phyloP scores from a whole-genome alignment of 2,329 filamentous ascomycete genomes.

The Neonectria punicea region DNA sequence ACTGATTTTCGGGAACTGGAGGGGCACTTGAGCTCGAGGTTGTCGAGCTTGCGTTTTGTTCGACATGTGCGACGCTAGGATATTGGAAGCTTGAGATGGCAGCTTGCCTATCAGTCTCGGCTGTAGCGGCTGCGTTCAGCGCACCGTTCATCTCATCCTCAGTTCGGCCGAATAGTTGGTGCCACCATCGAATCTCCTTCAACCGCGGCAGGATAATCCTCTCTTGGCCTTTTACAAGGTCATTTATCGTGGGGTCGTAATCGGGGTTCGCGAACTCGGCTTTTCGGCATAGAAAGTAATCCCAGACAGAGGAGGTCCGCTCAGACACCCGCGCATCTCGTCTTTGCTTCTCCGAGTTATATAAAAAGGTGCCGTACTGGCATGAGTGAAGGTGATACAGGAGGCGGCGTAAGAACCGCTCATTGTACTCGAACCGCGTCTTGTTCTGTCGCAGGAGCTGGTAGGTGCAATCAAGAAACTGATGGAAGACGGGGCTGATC shows the following conservation, averaged over 20 bases:
- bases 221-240: conserved; percentile 82
- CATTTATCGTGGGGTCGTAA: conserved; percentile 80
- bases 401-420: conserved; percentile 87
- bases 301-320: conserved; percentile 89
- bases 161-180: conserved; percentile 83
- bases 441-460: conserved; percentile 89
- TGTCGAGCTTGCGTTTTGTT: conserved; percentile 42
- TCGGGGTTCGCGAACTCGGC: conserved; percentile 84
- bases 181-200: conserved; percentile 92
- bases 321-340: conserved; percentile 74
- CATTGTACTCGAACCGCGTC: conserved; percentile 94
- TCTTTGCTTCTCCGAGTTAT: conserved; percentile 92
- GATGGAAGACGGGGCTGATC: conserved; percentile 95
- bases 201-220: conserved; percentile 83
- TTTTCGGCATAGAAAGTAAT: conserved; percentile 87
- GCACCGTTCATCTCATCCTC: conserved; percentile 93
- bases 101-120: conserved; percentile 54
- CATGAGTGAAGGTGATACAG: conserved; percentile 96
- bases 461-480: conserved; percentile 94
- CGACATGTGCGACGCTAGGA: conserved; percentile 40
- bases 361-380: conserved; percentile 96
- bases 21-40: conserved; percentile 52
- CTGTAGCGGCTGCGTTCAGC: conserved; percentile 64
- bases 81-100: conserved; percentile 50
- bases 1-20: conserved; percentile 54